Percentiles rank a stretch among this genome's conserved stretches.
Conservation (phyloP, 495 filamentous ascomycete species). For the Aspergillus wentii region DNA sequence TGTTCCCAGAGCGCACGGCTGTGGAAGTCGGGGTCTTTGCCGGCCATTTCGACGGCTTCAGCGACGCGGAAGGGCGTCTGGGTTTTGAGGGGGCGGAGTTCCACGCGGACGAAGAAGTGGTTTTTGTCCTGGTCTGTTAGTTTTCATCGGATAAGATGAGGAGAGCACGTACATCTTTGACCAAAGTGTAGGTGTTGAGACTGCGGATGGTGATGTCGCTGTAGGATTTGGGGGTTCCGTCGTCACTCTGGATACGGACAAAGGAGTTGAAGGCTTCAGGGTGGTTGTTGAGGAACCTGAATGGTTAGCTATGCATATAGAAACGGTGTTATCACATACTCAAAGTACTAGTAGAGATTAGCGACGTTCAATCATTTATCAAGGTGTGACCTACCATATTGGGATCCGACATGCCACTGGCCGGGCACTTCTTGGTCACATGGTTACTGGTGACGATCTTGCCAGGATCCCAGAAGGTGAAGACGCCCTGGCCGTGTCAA, state of each 20-base stretch:
- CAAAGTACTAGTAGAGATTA: not conserved
- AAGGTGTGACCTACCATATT: not conserved
- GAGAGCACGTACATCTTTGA: not conserved
- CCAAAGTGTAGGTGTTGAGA: not conserved
- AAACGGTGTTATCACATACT: not conserved
- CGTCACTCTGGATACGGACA: not conserved
- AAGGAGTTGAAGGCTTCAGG: not conserved
- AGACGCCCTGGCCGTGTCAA: not conserved
- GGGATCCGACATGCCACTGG: not conserved
- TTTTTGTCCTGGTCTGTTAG: not conserved
- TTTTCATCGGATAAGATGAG: not conserved
- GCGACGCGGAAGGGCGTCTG: not conserved
- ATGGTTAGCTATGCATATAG: not conserved
- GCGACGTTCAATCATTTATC: no score
- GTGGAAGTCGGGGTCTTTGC: conserved; percentile 31
- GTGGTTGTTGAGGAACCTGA: not conserved
- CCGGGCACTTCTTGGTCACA: not conserved
- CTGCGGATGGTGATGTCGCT: not conserved
- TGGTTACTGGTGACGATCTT: not conserved
- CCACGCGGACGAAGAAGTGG: not conserved
- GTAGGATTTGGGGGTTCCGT: not conserved
- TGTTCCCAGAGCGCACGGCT: conserved; percentile 21
- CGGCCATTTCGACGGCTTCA: conserved; percentile 51
- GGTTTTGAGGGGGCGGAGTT: not conserved
- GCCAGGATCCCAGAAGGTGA: not conserved